Evolutionary conservation across 2,329 filamentous ascomycete species (phyloP), one percentile per base, ranked within the genome.

Genomic region (Neurospora crassa): DNA sequence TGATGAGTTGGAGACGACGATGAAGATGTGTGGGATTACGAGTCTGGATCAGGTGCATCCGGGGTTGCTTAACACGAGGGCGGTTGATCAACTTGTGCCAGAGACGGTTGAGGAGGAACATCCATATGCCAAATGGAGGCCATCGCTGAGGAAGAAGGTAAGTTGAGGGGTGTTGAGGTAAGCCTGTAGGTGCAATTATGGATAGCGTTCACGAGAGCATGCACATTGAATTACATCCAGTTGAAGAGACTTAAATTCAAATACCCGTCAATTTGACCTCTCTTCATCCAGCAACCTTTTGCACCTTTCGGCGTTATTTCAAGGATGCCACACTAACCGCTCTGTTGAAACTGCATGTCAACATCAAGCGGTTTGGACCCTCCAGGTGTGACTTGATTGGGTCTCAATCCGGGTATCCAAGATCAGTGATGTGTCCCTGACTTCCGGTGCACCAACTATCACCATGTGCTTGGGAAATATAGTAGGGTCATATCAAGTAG

Each of bases 1-100:
- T 69, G 89, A 91, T 72, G 89, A 92, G 77, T 78, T 91, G 4
- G 85, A 89, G 74, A 90, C 87, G 1, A 88, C 88, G 1, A 91
- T 91, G 89, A 84, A 86, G 37, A 83, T 91, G 78, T 86, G 89
- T 71, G 90, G 90, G 1, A 83, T 91, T 42, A 90, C 87, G 1
- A 84, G 86, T 73, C 79, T 91, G 11, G 83, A 86, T 70, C 84
- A 90, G 76, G 83, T 89, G 5, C 85, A 89, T 74, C 88, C 89
- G 0, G 88, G 89, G 0, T 81, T 90, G 77, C 79, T 91, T 34
- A 89, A 90, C 71, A 85, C 84, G 0, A 77, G 81, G n/a, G 82
- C 81, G 1, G 80, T 86, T 5, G 84, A 86, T 72, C 83, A 85
- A 71, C 74, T 85, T 63, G 79, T 85, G 18, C 83, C 84, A 2